Base-by-base conservation (phyloP, 177 flowering plant species). In the Vitis hybrid region DNA sequence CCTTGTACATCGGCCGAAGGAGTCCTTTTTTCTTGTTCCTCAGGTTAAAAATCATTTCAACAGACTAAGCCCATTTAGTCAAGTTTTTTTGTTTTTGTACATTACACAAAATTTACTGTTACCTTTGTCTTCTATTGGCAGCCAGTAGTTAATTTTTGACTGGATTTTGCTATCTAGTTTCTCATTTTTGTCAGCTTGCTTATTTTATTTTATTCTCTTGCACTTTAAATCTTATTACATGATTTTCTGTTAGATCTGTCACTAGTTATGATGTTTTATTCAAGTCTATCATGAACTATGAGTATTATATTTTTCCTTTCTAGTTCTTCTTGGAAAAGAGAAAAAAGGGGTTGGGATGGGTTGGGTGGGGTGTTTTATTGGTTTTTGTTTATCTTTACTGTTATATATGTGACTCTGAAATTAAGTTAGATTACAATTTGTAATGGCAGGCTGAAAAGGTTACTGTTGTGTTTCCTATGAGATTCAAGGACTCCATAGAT, bases 1-100 rank as follows among this genome's bases (percentile, higher is more conserved):
- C 69, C 84, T 96, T 66, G 97, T 93, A 67, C 99, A 96, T 78
- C 86, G 97, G 70, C 98, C 96, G 7, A 87, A 82, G 19, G 98
- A 96, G 79, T 91, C 98, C 1, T 91, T 89, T 78, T 96, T 90
- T 72, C 83, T 96, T 66, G 68, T 86, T 74, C 97, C 98, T 45
- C 90, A 89, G 97, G 99, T 93, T 39, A 5, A 63, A 50, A 29
- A 50, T 12, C 56, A 16, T 26, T n/a, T 2, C 29, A 48, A 10
- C 22, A 56, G 66, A 51, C 8, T 48, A 18, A 10, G 45, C 51
- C 60, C 16, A 8, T 9, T 67, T n/a, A 51, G 64, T 18, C 31
- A 3, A 65, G n/a, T 29, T 31, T 11, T 48, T 31, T 55, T n/a
- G 9, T 5, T 48, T 64, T 51, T 66, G 13, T 19, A 52, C 22